A percentile compares a stretch with the other conserved stretches of the same genome.
These are phyloP conservation scores for Zygosaccharomyces rouxii DNA, from an alignment of 805 yeast species.

Conservation along the genomic window DNA sequence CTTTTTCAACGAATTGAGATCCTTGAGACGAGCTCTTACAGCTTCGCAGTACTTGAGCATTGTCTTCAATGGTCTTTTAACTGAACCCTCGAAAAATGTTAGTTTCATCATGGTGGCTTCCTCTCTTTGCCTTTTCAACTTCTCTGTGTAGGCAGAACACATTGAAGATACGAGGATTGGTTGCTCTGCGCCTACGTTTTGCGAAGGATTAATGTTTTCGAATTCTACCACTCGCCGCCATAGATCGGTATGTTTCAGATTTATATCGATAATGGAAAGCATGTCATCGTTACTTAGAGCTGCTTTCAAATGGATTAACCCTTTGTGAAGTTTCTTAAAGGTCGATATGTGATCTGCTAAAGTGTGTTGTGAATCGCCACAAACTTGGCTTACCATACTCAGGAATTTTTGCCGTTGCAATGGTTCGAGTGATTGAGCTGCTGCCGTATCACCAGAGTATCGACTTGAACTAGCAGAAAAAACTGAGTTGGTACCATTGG, in stretches of 20 bases:
- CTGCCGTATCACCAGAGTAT: conserved; percentile 17
- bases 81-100: conserved; percentile 25
- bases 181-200: neutral
- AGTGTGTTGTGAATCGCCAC: conserved; percentile 4
- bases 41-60: conserved; percentile 25
- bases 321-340: conserved; percentile 21
- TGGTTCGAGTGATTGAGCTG: conserved; percentile 1
- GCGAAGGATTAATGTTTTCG: conserved; percentile 16
- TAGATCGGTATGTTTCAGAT: conserved; percentile 17
- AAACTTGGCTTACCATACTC: conserved; percentile 1
- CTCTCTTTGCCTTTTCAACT: conserved; percentile 28
- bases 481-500: conserved; percentile 5
- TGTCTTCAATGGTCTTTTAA: conserved; percentile 29
- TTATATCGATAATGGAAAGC: conserved; percentile 19
- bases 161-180: conserved; percentile 18
- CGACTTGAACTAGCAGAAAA: conserved; percentile 19
- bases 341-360: conserved; percentile 23
- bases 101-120: conserved; percentile 27
- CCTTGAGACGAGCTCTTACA: conserved; percentile 29
- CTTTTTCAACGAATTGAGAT: conserved; percentile 32
- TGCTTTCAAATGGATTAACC: conserved; percentile 20
- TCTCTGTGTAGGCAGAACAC: conserved; percentile 28
- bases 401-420: conserved; percentile 1
- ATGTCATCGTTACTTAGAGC: conserved; percentile 19
- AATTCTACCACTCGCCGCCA: conserved; percentile 34